Evolutionary conservation across 2,329 filamentous ascomycete genomes (phyloP).

Genomic region (Piedraia hortae): DNA sequence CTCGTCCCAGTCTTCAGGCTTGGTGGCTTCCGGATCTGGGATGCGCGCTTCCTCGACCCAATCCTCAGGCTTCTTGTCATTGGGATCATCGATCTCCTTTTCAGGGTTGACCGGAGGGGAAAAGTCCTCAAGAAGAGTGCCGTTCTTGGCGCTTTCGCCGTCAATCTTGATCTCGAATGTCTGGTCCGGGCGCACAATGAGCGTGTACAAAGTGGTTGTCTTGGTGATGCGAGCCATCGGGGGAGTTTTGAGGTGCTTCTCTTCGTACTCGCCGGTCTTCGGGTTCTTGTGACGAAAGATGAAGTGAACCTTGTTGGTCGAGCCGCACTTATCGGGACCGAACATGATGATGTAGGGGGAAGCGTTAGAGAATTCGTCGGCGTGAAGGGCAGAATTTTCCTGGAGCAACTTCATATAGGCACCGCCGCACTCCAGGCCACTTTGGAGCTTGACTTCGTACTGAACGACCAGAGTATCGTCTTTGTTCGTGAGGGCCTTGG

Average conservation of each 20-base stretch:
- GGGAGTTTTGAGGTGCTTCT: constrained; percentile 82
- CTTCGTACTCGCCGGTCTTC: constrained; percentile 97
- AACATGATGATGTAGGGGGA: constrained; percentile 99
- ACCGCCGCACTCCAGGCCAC: constrained; percentile 87
- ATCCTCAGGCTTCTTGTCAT: constrained; percentile 79
- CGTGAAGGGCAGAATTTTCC: constrained; percentile 87
- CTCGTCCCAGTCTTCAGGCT: constrained; percentile 98
- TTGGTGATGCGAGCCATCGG: constrained; percentile 73
- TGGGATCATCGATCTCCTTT: constrained; percentile 80
- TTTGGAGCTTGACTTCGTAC: constrained; percentile 98
- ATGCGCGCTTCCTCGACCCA: constrained; percentile 93
- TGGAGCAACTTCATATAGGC: constrained; percentile 98
- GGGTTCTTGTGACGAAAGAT: constrained; percentile 99
- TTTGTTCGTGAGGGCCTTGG: constrained; percentile 90
- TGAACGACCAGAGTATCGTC: constrained; percentile 90
- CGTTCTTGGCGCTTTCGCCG: constrained; percentile 64
- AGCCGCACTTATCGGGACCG: constrained; percentile 94
- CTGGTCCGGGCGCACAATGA: constrained; percentile 91
- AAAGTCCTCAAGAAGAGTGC: constrained; percentile 85
- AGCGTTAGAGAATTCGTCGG: constrained; percentile 91
- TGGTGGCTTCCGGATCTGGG: constrained; percentile 69
- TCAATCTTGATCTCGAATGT: constrained; percentile 82
- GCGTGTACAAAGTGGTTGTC: constrained; percentile 80
- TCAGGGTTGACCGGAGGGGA: constrained; percentile 72
- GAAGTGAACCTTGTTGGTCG: constrained; percentile 92